Evolutionary conservation across 331 rosid genomes (phyloP), one percentile per base, ranked within the genome.

Genomic region (Rosa hybrid): DNA sequence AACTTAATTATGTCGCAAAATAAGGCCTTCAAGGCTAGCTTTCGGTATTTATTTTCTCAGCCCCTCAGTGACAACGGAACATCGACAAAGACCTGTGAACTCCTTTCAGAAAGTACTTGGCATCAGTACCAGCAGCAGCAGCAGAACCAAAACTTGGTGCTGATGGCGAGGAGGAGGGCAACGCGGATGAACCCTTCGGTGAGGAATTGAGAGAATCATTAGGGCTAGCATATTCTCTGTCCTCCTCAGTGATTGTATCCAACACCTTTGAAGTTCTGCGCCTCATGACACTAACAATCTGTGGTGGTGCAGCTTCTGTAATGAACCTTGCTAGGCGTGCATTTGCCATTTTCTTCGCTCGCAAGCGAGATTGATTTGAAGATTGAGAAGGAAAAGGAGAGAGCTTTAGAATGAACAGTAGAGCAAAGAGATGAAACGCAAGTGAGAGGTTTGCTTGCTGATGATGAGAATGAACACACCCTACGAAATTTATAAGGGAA

Each of bases 261-360:
- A 94, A 51, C 92, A 92, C 93, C 83, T 92, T 91, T 10, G 92
- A 78, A 9, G 97, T 86, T 83, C 93, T 88, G 8, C 80, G 87
- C 84, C 98, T 92, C 88, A 94, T 92, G 77, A 94, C 97, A 77
- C 83, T 86, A 74, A 94, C 89, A 83, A 91, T 83, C 30, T 92
- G 96, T 27, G 98, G 96, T n/a, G 98, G 98, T 39, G 98, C 98
- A 11, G 86, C 98, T 84, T 94, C 98, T 77, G 90, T 84, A 65
- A 94, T 77, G 81, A 94, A 89, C 90, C 92, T 90, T 25, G 97
- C 97, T 18, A 92, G 71, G 27, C 98, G 87, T 8, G 96, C 84
- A 70, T 60, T 94, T 0, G 97, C 96, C 98, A 94, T 94, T 71
- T 49, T 45, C 8, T 44, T 70, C 42, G 7, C 11, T 27, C 27